Percentiles rank a stretch among this genome's conserved stretches.
These are phyloP conservation scores for Xerocomus potaroensis DNA, from an alignment of 768 basidiomycete genomes.

Conservation along the genomic window DNA sequence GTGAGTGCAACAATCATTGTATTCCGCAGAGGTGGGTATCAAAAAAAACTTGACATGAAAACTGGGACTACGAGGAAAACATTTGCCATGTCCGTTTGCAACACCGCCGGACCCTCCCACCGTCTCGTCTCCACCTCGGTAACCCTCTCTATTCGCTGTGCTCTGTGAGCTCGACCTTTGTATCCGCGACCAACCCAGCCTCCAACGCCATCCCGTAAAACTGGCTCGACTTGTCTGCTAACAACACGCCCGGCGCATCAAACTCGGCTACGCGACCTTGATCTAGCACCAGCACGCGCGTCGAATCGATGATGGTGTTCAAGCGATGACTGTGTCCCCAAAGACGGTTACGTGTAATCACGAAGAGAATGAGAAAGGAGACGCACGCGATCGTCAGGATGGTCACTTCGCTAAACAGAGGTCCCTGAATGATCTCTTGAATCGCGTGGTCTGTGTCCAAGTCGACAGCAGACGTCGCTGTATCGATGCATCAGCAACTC, in stretches of 20 bases:
- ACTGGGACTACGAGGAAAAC: no score
- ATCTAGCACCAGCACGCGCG: conserved; percentile 78
- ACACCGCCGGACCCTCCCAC: no score
- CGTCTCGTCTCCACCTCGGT: no score
- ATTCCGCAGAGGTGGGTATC: no score
- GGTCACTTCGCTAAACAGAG: conserved; percentile 72
- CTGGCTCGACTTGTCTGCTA: conserved; percentile 49
- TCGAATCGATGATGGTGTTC: conserved; percentile 81
- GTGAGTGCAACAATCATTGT: no score
- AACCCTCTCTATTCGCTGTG: no score
- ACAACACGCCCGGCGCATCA: conserved; percentile 61
- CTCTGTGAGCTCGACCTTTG: no score
- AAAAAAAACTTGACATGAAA: no score
- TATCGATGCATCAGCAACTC: neutral
- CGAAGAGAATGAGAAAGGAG: neutral
- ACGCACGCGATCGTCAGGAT: conserved; percentile 84
- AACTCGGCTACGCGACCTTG: conserved; percentile 81
- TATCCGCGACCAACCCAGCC: no score
- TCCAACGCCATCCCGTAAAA: conserved; percentile 61
- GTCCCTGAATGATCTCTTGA: conserved; percentile 81
- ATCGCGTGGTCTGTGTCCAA: conserved; percentile 86
- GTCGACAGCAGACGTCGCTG: conserved; percentile 87
- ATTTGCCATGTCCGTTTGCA: no score
- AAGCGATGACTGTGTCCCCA: conserved; percentile 58
- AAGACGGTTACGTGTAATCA: no score